Base-by-base conservation (phyloP, 371 early-diverging fungal genomes). In the Phascolomyces articulosus region DNA sequence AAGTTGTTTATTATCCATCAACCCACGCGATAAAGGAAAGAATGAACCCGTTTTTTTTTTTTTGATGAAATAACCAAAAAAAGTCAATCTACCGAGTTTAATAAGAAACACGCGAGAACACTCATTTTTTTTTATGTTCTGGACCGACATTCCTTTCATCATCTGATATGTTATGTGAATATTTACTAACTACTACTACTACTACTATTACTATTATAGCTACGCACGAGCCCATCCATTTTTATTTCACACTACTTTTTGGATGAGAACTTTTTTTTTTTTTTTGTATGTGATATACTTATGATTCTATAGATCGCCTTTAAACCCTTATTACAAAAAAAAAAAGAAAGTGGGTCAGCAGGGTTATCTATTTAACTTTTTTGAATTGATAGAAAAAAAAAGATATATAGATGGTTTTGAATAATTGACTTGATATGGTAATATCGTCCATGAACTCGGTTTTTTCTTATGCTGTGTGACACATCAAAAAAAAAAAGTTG, bases 401-500 rank as follows among this genome's bases (percentile, higher is more conserved):
- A 41, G 15, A 41, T 34, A 34, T 34, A 1, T 31, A 31, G 3
- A 31, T 31, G 9, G 3, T 6, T 31, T 6, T 31, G 9, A 6
- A 31, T 34, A 34, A 9, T 9, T 9, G 11, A 2, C 44, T 44
- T 44, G 18, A 44, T 44, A 44, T 44, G 7, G 44, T 13, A 44
- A 44, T 44, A 4, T 8, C 16, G 44, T 2, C 44, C 44, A 44
- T 44, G 44, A 13, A 44, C 44, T 44, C n/a, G 44, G 44, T 16
- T 44, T 44, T 44, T 41, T 44, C 16, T 44, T n/a, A 44, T 44
- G 44, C 44, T 44, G 44, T 44, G 44, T 44, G 44, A 44, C 44
- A 44, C 44, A 0, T 44, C 44, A 44, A 34, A 34, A 34, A 34
- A 9, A 34, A 34, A 34, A 34, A 2, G n/a, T n/a, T n/a, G n/a